Base-by-base conservation (phyloP, 495 filamentous ascomycete genomes). In the Venustampulla echinocandica region DNA sequence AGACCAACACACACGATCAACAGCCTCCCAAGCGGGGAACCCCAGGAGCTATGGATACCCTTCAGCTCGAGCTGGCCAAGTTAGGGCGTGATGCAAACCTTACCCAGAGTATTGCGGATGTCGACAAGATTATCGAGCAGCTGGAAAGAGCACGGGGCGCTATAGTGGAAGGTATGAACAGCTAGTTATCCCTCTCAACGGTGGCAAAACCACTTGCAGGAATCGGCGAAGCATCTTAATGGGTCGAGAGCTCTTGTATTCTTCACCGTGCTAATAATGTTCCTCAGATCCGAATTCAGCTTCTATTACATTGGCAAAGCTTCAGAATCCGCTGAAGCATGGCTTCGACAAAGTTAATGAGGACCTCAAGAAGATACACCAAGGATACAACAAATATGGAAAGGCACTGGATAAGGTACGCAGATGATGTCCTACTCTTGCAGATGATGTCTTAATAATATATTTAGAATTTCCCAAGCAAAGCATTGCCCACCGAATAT, bases 391-490 rank as follows among this genome's bases (percentile, higher is more conserved):
- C 58, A 82, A 82, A 38, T 90, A 92, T 64, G 78, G 79, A 44
- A 94, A 89, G 55, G 74, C 84, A 2, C 62, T 97, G 30, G 83
- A 93, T 59, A 90, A 84, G 73, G 87, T 87, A 65, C 41, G 51
- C 53, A 15, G 28, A 21, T 7, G 33, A 22, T n/a, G 20, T 6
- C 15, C 9, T 9, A 9, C 10, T 40, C 37, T 3, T 20, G 18
- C 20, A 21, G 22, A 19, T 17, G 27, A 40, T 22, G 17, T 21
- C 11, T 10, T 40, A 40, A 20, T 40, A 4, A 9, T 40, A 6
- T 44, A 1, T 24, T 30, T 53, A 87, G 84, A 76, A 84, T 47
- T 88, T 92, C 65, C 85, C 85, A 62, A 69, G 80, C 54, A 82
- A 83, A 55, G 73, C 83, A 6, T 69, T 95, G 2, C 87, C 88